Evolutionary conservation across 306 rosid species (phyloP).

Genomic region (Vigna nakashimae): DNA sequence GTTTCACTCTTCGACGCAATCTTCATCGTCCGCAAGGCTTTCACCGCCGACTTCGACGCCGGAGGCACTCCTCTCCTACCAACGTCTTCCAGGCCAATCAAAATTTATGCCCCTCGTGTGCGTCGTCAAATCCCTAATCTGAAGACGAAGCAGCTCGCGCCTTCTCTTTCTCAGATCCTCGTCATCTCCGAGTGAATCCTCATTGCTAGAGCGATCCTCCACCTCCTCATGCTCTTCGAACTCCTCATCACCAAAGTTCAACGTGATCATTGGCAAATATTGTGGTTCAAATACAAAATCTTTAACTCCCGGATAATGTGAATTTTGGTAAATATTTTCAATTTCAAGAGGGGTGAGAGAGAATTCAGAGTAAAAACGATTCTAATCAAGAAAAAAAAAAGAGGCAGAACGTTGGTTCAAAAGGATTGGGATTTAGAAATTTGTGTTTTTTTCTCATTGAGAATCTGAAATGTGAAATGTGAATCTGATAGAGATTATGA

Average conservation of each 20-base stretch:
- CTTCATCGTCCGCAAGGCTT: slow-evolving; percentile 29
- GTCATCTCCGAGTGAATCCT: slow-evolving; percentile 59
- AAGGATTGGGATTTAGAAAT: slow-evolving; percentile 45
- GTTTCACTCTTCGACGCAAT: slow-evolving; percentile 52
- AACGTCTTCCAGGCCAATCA: not conserved
- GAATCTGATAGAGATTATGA: not conserved
- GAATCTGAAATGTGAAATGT: not conserved
- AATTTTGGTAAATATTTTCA: slow-evolving; percentile 48
- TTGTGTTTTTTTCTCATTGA: not conserved
- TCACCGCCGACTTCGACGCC: slow-evolving; percentile 61
- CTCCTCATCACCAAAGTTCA: slow-evolving; percentile 20
- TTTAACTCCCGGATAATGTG: slow-evolving; percentile 35
- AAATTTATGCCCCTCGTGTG: slow-evolving; percentile 36
- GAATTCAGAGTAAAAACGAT: slow-evolving; percentile 41
- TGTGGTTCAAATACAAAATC: slow-evolving; percentile 46
- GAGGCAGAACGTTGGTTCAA: slow-evolving; percentile 24
- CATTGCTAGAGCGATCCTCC: slow-evolving; percentile 59
- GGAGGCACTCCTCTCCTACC: slow-evolving; percentile 82
- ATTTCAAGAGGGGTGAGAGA: slow-evolving; percentile 45
- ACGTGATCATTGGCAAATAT: slow-evolving; percentile 45
- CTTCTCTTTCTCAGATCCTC: slow-evolving; percentile 64
- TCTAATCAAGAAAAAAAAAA: slow-evolving; percentile 17
- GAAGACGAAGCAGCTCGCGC: slow-evolving; percentile 64
- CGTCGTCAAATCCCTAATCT: slow-evolving; percentile 71
- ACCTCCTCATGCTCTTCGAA: slow-evolving; percentile 55